Evolutionary conservation across 1,284 basidiomycete genomes (phyloP), one percentile per base, ranked within the genome.

Genomic region (Taiwanofungus camphoratus): DNA sequence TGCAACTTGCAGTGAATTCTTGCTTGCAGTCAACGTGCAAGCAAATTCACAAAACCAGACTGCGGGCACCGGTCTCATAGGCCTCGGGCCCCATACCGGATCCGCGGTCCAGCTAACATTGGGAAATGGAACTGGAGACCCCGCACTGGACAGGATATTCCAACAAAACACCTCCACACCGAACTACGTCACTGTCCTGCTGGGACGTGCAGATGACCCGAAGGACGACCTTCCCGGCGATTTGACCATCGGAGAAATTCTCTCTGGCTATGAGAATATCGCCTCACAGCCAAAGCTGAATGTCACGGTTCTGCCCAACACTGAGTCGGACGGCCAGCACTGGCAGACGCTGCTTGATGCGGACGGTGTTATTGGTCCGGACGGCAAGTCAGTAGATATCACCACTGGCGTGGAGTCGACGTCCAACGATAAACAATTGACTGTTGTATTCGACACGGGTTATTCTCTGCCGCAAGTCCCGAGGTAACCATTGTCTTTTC

Each of bases 111-210:
- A 48, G 22, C 34, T 36, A 3, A 39, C 53, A 1, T 27, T 65
- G n/a, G 54, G 50, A 8, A 44, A 47, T 22, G 33, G 54, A 1
- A 27, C 49, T 0, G 67, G 68, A 7, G 70, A 73, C 46, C 66
- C 79, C 2, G 67, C 77, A 11, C 62, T 82, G 20, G 76, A 81
- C 60, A 66, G 70, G 19, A 76, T 83, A 48, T 82, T 83, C 53
- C 55, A 60, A 9, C 70, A 76, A 46, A 69, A 82, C 50, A 60
- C 60, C 3, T 64, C 73, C n/a, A 65, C 74, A 2, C 69, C 76
- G 0, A 76, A 79, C 55, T 71, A 63, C 45, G 62, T 83, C 37
- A 71, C 77, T 0, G 61, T 82, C 44, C 51, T 60, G 13, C 53
- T 64, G 3, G 52, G 54, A 3, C 53, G 59, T n/a, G 46, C 51